phyloP scores from a whole-genome alignment of 306 rosid species.

The Carpinus fangiana region DNA sequence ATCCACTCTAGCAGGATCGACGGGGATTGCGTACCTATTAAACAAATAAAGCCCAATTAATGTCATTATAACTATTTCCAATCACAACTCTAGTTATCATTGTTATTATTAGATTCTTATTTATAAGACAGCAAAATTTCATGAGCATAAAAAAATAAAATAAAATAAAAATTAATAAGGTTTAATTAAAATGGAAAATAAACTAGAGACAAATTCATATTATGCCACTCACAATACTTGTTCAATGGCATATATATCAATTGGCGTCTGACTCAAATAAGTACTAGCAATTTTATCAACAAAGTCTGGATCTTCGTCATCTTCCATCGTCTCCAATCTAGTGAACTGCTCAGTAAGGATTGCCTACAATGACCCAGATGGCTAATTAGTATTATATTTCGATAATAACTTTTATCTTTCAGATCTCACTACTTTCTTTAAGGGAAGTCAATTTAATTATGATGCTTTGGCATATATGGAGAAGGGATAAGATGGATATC shows the following conservation, averaged over 20 bases:
- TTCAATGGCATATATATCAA: slow-evolving; percentile 24
- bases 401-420: too few relatives aligned
- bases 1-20: too few relatives aligned
- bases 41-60: too few relatives aligned
- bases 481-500: too few relatives aligned
- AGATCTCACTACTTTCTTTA: too few relatives aligned
- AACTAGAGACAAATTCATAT: background rate
- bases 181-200: background rate
- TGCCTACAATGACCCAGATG: slow-evolving; percentile 12
- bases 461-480: too few relatives aligned
- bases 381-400: too few relatives aligned
- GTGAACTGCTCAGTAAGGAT: slow-evolving; percentile 23
- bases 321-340: slow-evolving; percentile 35
- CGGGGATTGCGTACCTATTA: too few relatives aligned
- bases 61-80: background rate
- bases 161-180: background rate
- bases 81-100: too few relatives aligned
- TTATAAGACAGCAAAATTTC: too few relatives aligned
- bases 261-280: slow-evolving; percentile 31
- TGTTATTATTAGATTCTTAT: background rate
- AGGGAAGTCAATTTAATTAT: too few relatives aligned
- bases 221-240: slow-evolving; percentile 29
- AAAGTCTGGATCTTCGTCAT: slow-evolving; percentile 27
- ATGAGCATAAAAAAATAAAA: too few relatives aligned
- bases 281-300: slow-evolving; percentile 27